These are phyloP conservation scores for Anthracocystis walkeri DNA, from an alignment of 1,284 basidiomycete species.

Conservation along the genomic window DNA sequence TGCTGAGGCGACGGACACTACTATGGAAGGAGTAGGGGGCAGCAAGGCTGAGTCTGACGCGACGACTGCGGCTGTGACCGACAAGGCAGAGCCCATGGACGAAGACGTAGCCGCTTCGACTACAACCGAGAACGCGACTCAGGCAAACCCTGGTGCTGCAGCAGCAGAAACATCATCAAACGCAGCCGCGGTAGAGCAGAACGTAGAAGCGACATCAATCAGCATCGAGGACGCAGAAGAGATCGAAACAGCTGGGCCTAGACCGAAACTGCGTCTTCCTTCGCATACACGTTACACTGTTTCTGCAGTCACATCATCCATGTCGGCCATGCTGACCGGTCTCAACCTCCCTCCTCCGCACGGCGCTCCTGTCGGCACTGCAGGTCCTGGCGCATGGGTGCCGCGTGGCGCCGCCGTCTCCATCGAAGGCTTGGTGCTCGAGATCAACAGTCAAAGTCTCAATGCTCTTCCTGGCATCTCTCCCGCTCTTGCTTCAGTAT, in stretches of 20 bases:
- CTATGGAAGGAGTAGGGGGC: background rate
- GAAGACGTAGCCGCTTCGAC: constrained; percentile 20
- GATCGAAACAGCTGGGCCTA: constrained; percentile 17
- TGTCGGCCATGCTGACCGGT: constrained; percentile 41
- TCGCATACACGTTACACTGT: constrained; percentile 50
- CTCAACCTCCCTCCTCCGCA: constrained; percentile 57
- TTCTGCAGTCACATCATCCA: constrained; percentile 42
- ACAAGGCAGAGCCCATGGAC: constrained; percentile 30
- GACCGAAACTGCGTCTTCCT: constrained; percentile 34
- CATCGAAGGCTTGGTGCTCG: constrained; percentile 57
- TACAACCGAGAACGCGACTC: background rate
- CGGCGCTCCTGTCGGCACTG: constrained; percentile 55
- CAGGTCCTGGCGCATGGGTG: constrained; percentile 61
- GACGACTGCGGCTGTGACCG: background rate
- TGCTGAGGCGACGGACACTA: background rate
- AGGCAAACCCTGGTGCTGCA: background rate
- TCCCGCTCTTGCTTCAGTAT: constrained; percentile 29
- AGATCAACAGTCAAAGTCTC: constrained; percentile 43
- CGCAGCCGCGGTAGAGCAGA: background rate
- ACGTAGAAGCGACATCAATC: background rate
- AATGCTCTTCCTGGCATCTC: constrained; percentile 34
- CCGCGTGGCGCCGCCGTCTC: constrained; percentile 55
- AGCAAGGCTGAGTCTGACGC: background rate
- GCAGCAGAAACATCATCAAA: background rate
- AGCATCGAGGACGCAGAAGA: background rate